A percentile compares a stretch with the other conserved stretches of the same genome.
Conservation (phyloP, 2,329 filamentous ascomycete species). For the Epichloe typhina region DNA sequence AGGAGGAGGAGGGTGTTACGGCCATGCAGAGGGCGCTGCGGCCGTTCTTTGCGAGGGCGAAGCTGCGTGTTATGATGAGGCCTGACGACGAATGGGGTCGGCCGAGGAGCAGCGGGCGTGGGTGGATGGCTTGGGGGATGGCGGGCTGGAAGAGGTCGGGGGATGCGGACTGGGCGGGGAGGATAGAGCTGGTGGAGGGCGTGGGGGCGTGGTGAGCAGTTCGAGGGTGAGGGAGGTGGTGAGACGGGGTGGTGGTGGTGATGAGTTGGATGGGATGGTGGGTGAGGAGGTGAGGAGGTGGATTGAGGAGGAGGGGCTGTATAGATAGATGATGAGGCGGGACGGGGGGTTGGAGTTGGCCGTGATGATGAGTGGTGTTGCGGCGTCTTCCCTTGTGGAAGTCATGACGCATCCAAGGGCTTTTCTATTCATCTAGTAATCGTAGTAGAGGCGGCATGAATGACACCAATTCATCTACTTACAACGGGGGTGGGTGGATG, state of each 20-base stretch:
- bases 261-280: constrained; percentile 38
- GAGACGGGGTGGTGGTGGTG: constrained; percentile 32
- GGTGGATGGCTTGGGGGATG: constrained; percentile 33
- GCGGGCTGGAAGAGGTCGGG: constrained; percentile 36
- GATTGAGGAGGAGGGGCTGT: constrained; percentile 44
- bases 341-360: too few relatives aligned
- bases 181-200: constrained; percentile 47
- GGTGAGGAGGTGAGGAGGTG: constrained; percentile 42
- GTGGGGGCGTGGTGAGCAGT: constrained; percentile 33
- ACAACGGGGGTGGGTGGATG: too few relatives aligned
- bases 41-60: constrained; percentile 50
- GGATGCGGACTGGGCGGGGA: constrained; percentile 42
- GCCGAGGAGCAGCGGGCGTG: constrained; percentile 33
- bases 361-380: too few relatives aligned
- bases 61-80: constrained; percentile 50
- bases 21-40: constrained; percentile 40
- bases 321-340: too few relatives aligned
- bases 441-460: too few relatives aligned
- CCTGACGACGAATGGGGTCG: constrained; percentile 44
- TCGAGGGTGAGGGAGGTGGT: constrained; percentile 51
- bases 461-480: too few relatives aligned
- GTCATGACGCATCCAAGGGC: too few relatives aligned
- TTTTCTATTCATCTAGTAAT: too few relatives aligned
- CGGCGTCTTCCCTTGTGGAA: too few relatives aligned
- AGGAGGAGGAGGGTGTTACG: background rate